Evolutionary conservation across 2,329 filamentous ascomycete species (phyloP).

Genomic region (Scorias spongiosa): DNA sequence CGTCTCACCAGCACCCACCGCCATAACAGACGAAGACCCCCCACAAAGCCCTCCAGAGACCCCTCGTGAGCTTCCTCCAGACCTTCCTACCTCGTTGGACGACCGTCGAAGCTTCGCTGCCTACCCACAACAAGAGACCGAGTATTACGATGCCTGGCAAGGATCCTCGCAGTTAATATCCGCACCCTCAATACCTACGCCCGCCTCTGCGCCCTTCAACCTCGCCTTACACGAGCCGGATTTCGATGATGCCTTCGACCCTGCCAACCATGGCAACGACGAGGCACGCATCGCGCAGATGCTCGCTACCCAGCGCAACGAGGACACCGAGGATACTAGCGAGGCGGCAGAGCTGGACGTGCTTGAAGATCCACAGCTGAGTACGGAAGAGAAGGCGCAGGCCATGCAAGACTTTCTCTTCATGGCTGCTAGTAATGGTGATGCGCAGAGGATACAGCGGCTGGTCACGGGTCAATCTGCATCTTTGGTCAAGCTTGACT

Average conservation of each 20-base stretch:
- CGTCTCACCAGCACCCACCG: not conserved
- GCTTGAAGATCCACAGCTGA: constrained; percentile 55
- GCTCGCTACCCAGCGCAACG: constrained; percentile 83
- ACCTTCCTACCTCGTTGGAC: constrained; percentile 82
- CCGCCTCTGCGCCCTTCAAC: constrained; percentile 55
- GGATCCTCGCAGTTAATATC: constrained; percentile 93
- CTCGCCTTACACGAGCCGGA: constrained; percentile 65
- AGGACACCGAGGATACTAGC: constrained; percentile 51
- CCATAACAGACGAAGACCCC: not conserved
- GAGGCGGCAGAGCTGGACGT: constrained; percentile 71
- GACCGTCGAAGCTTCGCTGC: constrained; percentile 58
- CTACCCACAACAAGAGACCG: constrained; percentile 60
- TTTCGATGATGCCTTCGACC: constrained; percentile 44
- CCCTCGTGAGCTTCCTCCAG: constrained; percentile 50
- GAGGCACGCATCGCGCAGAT: constrained; percentile 87
- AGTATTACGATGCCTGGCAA: constrained; percentile 99
- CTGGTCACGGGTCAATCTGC: constrained; percentile 62
- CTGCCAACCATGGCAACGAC: constrained; percentile 49
- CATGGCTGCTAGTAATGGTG: constrained; percentile 93
- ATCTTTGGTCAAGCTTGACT: constrained; percentile 68
- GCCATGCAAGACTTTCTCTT: constrained; percentile 77
- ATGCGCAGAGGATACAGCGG: constrained; percentile 63
- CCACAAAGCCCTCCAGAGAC: constrained; percentile 4
- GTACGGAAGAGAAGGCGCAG: constrained; percentile 62
- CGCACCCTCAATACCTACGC: constrained; percentile 68